Base-by-base conservation (phyloP, 2,329 filamentous ascomycete genomes). In the Ramularia endophylla region DNA sequence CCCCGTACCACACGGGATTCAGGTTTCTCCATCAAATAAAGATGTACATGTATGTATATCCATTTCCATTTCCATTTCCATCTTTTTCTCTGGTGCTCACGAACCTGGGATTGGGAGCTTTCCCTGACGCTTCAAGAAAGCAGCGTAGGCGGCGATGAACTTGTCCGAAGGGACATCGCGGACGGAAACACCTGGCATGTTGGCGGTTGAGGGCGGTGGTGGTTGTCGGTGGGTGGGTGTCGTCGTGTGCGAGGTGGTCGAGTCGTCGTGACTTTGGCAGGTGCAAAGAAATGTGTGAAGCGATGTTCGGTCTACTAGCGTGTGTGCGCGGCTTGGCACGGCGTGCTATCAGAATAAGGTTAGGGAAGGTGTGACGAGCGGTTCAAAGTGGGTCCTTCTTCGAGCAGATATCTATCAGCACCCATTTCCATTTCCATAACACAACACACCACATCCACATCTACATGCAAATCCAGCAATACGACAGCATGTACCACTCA, bases 61-160 rank as follows among this genome's bases (percentile, higher is more conserved):
- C n/a, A n/a, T n/a, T n/a, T n/a, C n/a, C 39, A 43, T 40, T 35
- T 52, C 46, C 47, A 44, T 41, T 46, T 54, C 13, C 46, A 53
- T 55, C 39, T 42, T 44, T 29, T 38, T 40, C 31, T 43, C 17
- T 43, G 43, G 43, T 47, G 47, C 41, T 46, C 47, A 75, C 81
- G 67, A 80, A 89, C 85, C 85, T 70, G 86, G 86, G 65, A 90
- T 87, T 67, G 85, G 84, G 60, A 92, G 84, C 78, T 90, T 90
- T 74, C 87, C 87, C 78, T 92, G 86, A 65, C 86, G 82, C 84
- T 92, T 92, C 80, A 94, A 73, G 81, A 92, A 94, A 65, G 80
- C 83, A 67, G 85, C 78, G 70, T 92, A 94, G 67, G 84, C 78
- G 61, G 77, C 72, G 74, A 92, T 89, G 78, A 92, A 92, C 76